Evolutionary conservation across 306 rosid genomes (phyloP).

Genomic region (Luffa acutangula): DNA sequence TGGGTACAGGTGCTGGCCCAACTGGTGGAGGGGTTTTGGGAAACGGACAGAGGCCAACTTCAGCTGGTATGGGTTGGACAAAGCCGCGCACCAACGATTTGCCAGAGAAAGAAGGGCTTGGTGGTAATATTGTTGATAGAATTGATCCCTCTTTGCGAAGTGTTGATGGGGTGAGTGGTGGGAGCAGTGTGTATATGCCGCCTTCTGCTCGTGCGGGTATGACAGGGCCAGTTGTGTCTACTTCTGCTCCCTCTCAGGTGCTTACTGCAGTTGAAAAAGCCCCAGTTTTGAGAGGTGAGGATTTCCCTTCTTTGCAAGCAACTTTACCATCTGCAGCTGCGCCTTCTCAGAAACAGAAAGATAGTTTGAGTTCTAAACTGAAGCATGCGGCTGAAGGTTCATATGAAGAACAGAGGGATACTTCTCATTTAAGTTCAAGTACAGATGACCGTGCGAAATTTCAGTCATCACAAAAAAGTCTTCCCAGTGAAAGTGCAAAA

Average conservation of each 20-base stretch:
- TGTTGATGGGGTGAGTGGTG: slow-evolving; percentile 26
- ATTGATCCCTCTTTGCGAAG: slow-evolving; percentile 26
- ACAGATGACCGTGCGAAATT: slow-evolving; percentile 32
- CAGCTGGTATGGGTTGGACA: slow-evolving; percentile 88
- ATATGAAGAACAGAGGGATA: slow-evolving; percentile 31
- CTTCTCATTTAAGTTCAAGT: slow-evolving; percentile 19
- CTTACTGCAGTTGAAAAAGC: slow-evolving; percentile 25
- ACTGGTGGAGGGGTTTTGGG: slow-evolving; percentile 57
- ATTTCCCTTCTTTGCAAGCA: slow-evolving; percentile 84
- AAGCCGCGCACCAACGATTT: slow-evolving; percentile 39
- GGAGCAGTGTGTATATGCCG: slow-evolving; percentile 42
- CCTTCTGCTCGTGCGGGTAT: slow-evolving; percentile 50
- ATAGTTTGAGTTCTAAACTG: slow-evolving; percentile 39
- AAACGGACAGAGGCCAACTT: slow-evolving; percentile 56
- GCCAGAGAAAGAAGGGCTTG: slow-evolving; percentile 37
- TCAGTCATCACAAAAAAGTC: slow-evolving; percentile 18
- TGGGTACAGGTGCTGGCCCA: slow-evolving; percentile 52
- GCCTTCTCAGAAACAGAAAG: slow-evolving; percentile 51
- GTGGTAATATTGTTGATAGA: slow-evolving; percentile 33
- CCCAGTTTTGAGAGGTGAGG: slow-evolving; percentile 77
- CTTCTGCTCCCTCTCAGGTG: slow-evolving; percentile 18
- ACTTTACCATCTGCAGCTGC: slow-evolving; percentile 43
- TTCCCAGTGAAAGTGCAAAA: slow-evolving; percentile 23
- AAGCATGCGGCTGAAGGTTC: slow-evolving; percentile 28
- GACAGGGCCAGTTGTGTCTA: slow-evolving; percentile 13